phyloP scores from a whole-genome alignment of 179 eudicot species.

The Beta lomatogona region DNA sequence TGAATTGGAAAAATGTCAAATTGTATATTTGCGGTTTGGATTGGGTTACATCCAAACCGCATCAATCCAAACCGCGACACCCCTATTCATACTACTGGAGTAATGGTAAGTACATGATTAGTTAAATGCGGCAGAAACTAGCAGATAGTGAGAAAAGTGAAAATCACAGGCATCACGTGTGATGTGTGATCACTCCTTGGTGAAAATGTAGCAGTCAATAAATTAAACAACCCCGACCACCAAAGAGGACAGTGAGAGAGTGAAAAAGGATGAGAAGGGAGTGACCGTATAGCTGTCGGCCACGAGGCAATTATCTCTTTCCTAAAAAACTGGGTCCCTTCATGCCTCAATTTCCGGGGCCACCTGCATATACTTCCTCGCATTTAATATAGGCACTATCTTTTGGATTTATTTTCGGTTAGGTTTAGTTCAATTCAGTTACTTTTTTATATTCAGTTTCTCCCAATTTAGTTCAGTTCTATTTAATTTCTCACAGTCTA shows the following conservation, averaged over 20 bases:
- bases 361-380: not conserved
- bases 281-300: slow-evolving; percentile 36
- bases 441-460: no score
- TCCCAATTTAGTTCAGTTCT: no score
- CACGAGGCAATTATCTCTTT: slow-evolving; percentile 29
- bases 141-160: slow-evolving; percentile 1
- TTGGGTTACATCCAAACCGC: no score
- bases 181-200: slow-evolving; percentile 25
- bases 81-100: no score
- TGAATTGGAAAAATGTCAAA: no score
- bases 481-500: no score
- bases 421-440: no score
- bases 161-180: slow-evolving; percentile 30
- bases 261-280: not conserved
- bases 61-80: no score
- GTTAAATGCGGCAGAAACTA: slow-evolving; percentile 13
- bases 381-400: no score
- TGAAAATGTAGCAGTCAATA: not conserved
- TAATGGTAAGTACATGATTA: slow-evolving; percentile 19
- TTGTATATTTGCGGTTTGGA: no score
- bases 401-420: not conserved
- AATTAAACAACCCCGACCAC: not conserved
- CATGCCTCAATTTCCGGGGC: slow-evolving; percentile 3
- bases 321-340: slow-evolving; percentile 19
- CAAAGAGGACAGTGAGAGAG: not conserved